Evolutionary conservation across 306 rosid species (phyloP), one percentile per base, ranked within the genome.

Genomic region (Quercus variabilis): DNA sequence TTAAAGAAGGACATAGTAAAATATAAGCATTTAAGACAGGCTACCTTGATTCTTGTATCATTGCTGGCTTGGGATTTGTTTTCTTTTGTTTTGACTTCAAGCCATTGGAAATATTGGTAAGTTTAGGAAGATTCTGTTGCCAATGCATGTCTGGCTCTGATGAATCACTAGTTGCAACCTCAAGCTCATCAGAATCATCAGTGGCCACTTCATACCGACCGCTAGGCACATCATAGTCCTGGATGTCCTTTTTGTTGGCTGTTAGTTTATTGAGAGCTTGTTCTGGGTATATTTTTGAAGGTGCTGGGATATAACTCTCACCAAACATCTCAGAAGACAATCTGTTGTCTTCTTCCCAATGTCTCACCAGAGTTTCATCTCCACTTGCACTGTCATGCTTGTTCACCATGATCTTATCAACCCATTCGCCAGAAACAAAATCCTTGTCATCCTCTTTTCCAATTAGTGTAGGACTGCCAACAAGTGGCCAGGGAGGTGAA

Each of bases 71-170:
- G 5, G 73, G 73, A 60, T 65, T 46, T 26, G 77, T 33, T 80
- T 88, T 93, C 90, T 85, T 93, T 46, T 86, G 1, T 83, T 82
- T 89, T 19, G 89, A 69, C 14, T 74, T 83, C 70, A 74, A 46
- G 35, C 89, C 92, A 12, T 82, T 88, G 69, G 97, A 85, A 81
- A 83, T 15, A 68, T 19, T 17, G 69, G 86, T 60, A 63, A 80
- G 58, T 78, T 83, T 91, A 56, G 84, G 89, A 63, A 79, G 75
- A 73, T 83, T 79, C 57, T 65, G 51, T 17, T 83, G 89, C 97
- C 97, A 94, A 80, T 81, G 84, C 77, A 88, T n/a, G 85, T 94
- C 97, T 59, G 91, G 79, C 72, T 92, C 98, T 43, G 97, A 91
- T 35, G 90, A 92, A 82, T 94, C 98, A 73, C 97, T 91, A 2